phyloP scores from a whole-genome alignment of 2,329 filamentous ascomycete genomes.

The Myriosclerotinia duriaeana region DNA sequence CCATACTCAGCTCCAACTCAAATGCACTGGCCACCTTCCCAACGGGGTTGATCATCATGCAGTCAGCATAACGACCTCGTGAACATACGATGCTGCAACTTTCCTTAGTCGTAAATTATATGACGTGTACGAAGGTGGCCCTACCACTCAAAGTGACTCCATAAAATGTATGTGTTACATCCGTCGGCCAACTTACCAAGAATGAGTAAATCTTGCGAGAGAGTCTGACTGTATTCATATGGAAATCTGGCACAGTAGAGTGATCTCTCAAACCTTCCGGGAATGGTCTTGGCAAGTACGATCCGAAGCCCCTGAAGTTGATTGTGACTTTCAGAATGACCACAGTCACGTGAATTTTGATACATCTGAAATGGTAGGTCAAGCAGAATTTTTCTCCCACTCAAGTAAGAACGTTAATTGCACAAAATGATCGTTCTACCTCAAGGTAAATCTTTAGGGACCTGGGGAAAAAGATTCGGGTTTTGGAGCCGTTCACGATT shows the following conservation, averaged over 20 bases:
- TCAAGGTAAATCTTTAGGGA: conserved; percentile 62
- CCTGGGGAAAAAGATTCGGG: conserved; percentile 79
- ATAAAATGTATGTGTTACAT: conserved; percentile 14
- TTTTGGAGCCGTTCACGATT: conserved; percentile 79
- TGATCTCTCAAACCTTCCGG: background rate
- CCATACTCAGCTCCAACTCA: conserved; percentile 27
- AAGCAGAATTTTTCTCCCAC: background rate
- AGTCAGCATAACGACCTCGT: conserved; percentile 25
- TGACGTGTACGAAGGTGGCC: conserved; percentile 19
- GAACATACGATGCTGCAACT: conserved; percentile 24
- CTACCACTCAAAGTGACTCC: conserved; percentile 5
- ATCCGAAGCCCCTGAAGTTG: background rate
- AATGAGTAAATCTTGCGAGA: conserved; percentile 3
- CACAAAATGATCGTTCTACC: conserved; percentile 22
- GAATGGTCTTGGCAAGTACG: conserved; percentile 1
- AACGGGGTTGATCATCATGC: conserved; percentile 24
- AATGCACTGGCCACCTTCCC: conserved; percentile 26
- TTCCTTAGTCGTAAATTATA: conserved; percentile 11
- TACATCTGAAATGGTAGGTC: background rate
- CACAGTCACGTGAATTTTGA: background rate
- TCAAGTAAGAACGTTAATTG: background rate
- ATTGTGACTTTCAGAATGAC: background rate
- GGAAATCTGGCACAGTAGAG: background rate
- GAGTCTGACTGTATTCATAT: conserved; percentile 11
- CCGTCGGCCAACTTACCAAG: background rate